Percentiles rank a stretch among this genome's conserved stretches.
Evolutionary conservation across 768 basidiomycete genomes (phyloP).

Genomic region (Cystobasidium ongulense): DNA sequence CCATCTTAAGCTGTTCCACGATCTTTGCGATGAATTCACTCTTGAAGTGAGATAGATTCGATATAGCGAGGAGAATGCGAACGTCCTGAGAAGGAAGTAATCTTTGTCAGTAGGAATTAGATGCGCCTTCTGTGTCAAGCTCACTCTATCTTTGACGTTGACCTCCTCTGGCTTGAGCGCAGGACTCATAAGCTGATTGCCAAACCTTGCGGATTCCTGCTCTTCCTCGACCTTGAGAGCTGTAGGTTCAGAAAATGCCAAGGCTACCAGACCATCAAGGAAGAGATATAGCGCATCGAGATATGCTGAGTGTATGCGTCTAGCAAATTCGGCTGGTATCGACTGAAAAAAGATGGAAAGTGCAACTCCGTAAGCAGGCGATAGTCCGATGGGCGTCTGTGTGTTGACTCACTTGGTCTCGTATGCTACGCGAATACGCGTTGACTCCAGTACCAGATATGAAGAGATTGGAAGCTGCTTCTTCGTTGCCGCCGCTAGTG

Average conservation of each 20-base stretch:
- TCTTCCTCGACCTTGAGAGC: neutral
- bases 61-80: conserved; percentile 75
- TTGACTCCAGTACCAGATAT: conserved; percentile 40
- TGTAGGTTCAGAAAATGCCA: conserved; percentile 54
- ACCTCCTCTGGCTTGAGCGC: conserved; percentile 38
- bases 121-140: neutral
- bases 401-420: neutral
- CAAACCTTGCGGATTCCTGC: neutral
- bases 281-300: conserved; percentile 76
- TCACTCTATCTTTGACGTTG: conserved; percentile 36
- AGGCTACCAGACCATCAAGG: conserved; percentile 71
- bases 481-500: conserved; percentile 62
- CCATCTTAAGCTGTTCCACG: conserved; percentile 67
- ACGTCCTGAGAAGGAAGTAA: conserved; percentile 55
- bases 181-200: conserved; percentile 32
- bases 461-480: conserved; percentile 51
- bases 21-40: conserved; percentile 65
- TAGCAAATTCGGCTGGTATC: conserved; percentile 58
- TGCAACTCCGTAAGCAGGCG: neutral
- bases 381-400: neutral
- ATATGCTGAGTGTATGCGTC: conserved; percentile 74
- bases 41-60: conserved; percentile 73
- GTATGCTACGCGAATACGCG: neutral
- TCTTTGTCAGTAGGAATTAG: neutral
- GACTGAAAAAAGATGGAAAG: neutral